Evolutionary conservation across 2,329 filamentous ascomycete species (phyloP).

Genomic region (Madurella fahalii): DNA sequence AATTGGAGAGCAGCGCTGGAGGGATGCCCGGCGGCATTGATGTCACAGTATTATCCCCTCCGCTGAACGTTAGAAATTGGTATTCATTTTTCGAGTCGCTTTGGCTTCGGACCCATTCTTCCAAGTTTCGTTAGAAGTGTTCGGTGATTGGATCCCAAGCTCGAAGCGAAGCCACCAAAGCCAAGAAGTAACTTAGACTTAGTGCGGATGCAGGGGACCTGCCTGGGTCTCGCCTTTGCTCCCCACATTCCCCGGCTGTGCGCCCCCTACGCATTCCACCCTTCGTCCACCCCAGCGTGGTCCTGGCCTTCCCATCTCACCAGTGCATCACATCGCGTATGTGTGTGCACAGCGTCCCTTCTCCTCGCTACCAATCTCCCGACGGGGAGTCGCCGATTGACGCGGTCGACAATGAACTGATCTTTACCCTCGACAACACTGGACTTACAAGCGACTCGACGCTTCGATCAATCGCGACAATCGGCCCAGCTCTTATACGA

Average conservation of each 20-base stretch:
- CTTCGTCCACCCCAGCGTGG: not conserved
- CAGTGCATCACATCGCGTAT: slow-evolving; percentile 16
- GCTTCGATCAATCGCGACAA: slow-evolving; percentile 2
- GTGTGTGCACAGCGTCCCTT: slow-evolving; percentile 3
- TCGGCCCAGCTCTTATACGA: too few relatives aligned
- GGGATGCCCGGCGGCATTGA: too few relatives aligned
- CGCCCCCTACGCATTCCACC: slow-evolving; percentile 6
- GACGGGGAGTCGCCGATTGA: slow-evolving; percentile 8
- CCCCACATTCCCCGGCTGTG: not conserved
- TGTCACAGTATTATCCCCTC: not conserved
- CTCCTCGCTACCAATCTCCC: slow-evolving; percentile 11
- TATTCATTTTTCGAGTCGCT: slow-evolving; percentile 1
- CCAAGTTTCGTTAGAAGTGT: not conserved
- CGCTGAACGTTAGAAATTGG: not conserved
- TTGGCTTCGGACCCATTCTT: not conserved
- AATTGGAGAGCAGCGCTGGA: too few relatives aligned
- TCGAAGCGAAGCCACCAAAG: slow-evolving; percentile 4
- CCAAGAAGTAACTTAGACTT: not conserved
- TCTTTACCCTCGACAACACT: not conserved
- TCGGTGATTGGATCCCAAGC: not conserved
- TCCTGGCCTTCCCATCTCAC: slow-evolving; percentile 7
- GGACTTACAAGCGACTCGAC: slow-evolving; percentile 2
- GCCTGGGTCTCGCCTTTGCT: not conserved
- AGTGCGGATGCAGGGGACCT: not conserved
- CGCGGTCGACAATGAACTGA: slow-evolving; percentile 9